Conservation (phyloP, 2,329 filamentous ascomycete species). For the Clonostachys sp. region DNA sequence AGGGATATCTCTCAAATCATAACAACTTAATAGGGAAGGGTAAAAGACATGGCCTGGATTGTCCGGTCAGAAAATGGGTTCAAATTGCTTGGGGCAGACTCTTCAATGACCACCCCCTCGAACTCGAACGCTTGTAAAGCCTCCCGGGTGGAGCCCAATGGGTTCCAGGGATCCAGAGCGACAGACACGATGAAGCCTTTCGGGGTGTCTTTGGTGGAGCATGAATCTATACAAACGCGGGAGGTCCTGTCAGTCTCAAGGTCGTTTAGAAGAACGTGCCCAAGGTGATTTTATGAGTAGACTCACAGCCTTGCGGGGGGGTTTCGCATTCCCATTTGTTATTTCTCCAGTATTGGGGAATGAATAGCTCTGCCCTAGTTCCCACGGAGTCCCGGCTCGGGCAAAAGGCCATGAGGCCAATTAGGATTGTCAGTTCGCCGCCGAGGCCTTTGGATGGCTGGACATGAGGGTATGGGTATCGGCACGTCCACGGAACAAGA, state of each 20-base stretch:
- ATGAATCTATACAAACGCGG: constrained; percentile 10
- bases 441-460: constrained; percentile 22
- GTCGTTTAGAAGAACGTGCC: background rate
- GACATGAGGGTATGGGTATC: constrained; percentile 3
- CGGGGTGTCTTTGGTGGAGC: constrained; percentile 13
- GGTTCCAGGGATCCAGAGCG: constrained; percentile 21
- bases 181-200: constrained; percentile 26
- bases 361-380: constrained; percentile 11
- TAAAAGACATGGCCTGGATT: no score
- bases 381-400: background rate
- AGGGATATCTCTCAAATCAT: no score
- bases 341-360: constrained; percentile 17
- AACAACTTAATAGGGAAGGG: no score
- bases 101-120: constrained; percentile 12
- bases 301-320: constrained; percentile 18
- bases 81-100: constrained; percentile 1
- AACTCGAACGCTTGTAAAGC: constrained; percentile 17
- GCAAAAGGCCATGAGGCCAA: constrained; percentile 33
- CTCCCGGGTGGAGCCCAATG: constrained; percentile 13
- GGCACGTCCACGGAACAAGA: constrained; percentile 25
- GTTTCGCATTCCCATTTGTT: constrained; percentile 12
- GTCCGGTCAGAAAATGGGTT: no score
- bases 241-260: background rate
- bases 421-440: constrained; percentile 28
- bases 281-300: background rate